phyloP scores from a whole-genome alignment of 139 green algal genomes.

The Chlorella sp. region DNA sequence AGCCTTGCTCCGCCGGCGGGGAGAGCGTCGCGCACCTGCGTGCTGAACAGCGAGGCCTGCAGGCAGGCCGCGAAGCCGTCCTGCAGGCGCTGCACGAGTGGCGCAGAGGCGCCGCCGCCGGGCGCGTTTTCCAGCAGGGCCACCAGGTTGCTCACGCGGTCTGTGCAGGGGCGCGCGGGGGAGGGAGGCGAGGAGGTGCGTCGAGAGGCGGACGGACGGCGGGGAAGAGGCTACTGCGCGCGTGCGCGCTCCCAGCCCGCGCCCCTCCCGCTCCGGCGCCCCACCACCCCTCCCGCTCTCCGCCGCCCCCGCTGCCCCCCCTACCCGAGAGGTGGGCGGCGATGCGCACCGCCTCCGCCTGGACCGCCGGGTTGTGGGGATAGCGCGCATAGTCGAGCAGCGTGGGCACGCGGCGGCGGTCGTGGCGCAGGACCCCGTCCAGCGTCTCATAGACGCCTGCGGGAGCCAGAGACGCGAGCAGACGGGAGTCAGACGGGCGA shows the following conservation, averaged over 20 bases:
- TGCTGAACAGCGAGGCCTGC: slow-evolving; percentile 15
- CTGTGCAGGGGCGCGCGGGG: slow-evolving; percentile 32
- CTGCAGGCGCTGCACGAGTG: slow-evolving; percentile 25
- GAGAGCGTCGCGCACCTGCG: no score
- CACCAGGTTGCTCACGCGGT: slow-evolving; percentile 62
- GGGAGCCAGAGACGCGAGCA: no score
- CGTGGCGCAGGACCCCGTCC: slow-evolving; percentile 43
- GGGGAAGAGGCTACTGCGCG: no score
- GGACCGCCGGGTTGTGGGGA: slow-evolving; percentile 51
- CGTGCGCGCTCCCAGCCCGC: no score
- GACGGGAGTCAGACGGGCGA: no score
- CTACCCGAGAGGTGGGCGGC: slow-evolving; percentile 21
- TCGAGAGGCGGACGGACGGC: no score
- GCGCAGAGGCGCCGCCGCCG: background rate
- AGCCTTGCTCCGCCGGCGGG: background rate
- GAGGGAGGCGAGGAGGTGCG: background rate
- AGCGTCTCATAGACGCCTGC: slow-evolving; percentile 45
- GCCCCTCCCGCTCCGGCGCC: no score
- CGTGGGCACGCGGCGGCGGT: slow-evolving; percentile 41
- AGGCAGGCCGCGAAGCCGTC: slow-evolving; percentile 45
- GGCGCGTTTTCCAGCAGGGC: slow-evolving; percentile 51
- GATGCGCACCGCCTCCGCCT: slow-evolving; percentile 65
- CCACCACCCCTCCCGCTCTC: no score
- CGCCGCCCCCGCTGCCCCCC: no score
- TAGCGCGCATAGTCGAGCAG: slow-evolving; percentile 76